A percentile compares a stretch with the other conserved stretches of the same genome.
Conservation (phyloP, 345 rosid species). For the Murraya koenigii region DNA sequence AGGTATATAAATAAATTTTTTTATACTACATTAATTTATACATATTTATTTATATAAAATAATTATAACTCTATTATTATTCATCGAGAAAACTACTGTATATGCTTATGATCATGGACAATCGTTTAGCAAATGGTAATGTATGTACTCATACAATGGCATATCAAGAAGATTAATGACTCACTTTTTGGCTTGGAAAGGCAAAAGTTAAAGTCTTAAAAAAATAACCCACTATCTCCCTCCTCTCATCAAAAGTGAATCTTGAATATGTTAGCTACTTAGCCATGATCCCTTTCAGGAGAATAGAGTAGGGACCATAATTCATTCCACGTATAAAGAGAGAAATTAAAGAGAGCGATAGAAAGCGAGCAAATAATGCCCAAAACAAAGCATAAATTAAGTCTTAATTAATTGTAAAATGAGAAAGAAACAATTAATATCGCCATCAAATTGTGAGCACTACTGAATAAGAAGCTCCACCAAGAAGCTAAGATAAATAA, state of each 20-base stretch:
- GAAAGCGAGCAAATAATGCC: constrained; percentile 29
- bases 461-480: constrained; percentile 18
- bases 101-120: background rate
- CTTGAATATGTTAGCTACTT: background rate
- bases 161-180: constrained; percentile 15
- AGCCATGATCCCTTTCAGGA: background rate
- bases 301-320: constrained; percentile 13
- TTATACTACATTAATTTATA: too few species aligned
- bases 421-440: constrained; percentile 2
- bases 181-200: constrained; percentile 22
- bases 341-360: background rate
- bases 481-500: background rate
- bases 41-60: too few species aligned
- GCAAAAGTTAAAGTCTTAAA: constrained; percentile 13
- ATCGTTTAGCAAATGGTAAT: constrained; percentile 2
- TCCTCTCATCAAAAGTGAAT: constrained; percentile 5
- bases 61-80: too few species aligned
- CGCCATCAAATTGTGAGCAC: constrained; percentile 23
- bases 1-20: too few species aligned
- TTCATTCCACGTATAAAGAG: background rate
- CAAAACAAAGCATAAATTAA: constrained; percentile 5
- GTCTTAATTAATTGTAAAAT: background rate
- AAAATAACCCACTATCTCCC: constrained; percentile 17
- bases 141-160: constrained; percentile 11
- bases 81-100: too few species aligned